Base-by-base conservation (phyloP, 257 asterid genomes). In the Ballota nigra region DNA sequence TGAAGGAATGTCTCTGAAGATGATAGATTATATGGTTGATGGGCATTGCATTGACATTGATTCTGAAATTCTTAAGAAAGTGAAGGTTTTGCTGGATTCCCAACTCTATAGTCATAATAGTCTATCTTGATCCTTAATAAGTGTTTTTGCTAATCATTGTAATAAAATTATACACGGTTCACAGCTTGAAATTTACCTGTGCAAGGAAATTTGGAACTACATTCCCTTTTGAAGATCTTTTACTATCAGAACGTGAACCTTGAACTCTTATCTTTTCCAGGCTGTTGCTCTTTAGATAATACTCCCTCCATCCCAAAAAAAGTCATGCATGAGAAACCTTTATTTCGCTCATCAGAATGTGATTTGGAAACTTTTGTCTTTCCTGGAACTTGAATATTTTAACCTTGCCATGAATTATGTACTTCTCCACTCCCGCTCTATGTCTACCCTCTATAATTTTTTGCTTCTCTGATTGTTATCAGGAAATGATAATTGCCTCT, bases 1-100 rank as follows among this genome's bases (percentile, higher is more conserved):
- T 79, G 98, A 92, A 82, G 96, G 90, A 62, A 92, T 90, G 96
- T 92, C 97, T 75, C 75, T 80, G 84, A 86, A 81, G 85, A 88
- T 90, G 96, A 88, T 91, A 77, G 94, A 85, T 70, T 83, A 82
- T 80, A 77, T 90, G 61, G 98, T 90, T 53, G 96, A 90, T 73
- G 88, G 85, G 73, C 95, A 93, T 69, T 75, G 76, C 83, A 93
- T 93, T 64, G 97, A 93, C 51, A 83, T 90, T 82, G 87, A 66
- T 31, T 36, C 89, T 74, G 94, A 75, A 31, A 38, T 63, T 29
- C 82, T 84, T 41, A 88, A 79, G 70, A 88, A 81, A 86, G 97
- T 86, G 78, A 83, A 92, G 98, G 98, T 92, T 41, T 79, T 63
- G 64, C 59, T 70, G 47, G 58, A 31, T 15, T 12, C 69, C 59